Evolutionary conservation across 1,284 basidiomycete species (phyloP).

Genomic region (Marasmius oreades): DNA sequence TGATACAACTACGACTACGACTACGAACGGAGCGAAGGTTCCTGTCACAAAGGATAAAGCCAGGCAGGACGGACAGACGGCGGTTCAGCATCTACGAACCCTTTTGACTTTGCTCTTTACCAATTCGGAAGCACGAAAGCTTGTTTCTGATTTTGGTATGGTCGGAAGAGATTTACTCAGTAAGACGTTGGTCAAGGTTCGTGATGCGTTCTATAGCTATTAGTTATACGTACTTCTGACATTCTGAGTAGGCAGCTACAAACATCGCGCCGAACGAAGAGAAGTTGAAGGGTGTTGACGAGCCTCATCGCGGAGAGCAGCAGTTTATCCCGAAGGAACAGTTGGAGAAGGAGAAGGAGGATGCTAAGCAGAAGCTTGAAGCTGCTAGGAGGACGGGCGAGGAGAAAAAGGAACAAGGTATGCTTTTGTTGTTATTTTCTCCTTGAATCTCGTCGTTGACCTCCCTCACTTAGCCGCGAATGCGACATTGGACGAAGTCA

Average conservation of each 20-base stretch:
- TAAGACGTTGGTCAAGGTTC: slow-evolving; percentile 34
- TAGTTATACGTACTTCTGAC: neutral
- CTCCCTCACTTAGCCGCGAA: neutral
- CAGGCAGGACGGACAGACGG: slow-evolving; percentile 54
- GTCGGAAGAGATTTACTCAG: slow-evolving; percentile 88
- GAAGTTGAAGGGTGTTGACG: slow-evolving; percentile 62
- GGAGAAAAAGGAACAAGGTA: neutral
- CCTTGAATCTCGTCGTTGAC: neutral
- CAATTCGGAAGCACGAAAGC: slow-evolving; percentile 90
- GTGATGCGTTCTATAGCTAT: too few relatives aligned
- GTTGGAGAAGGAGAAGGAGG: neutral
- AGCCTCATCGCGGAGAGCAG: slow-evolving; percentile 32
- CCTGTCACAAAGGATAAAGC: slow-evolving; percentile 16
- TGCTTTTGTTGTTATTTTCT: neutral
- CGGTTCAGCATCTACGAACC: slow-evolving; percentile 75
- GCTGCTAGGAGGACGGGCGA: neutral
- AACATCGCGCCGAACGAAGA: slow-evolving; percentile 67
- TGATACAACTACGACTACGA: slow-evolving; percentile 20
- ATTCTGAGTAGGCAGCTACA: slow-evolving; percentile 71
- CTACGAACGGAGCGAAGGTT: slow-evolving; percentile 10
- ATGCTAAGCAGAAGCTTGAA: neutral
- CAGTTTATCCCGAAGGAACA: neutral
- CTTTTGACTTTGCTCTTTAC: slow-evolving; percentile 81
- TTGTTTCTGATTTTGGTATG: slow-evolving; percentile 76
- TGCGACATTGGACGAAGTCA: slow-evolving; percentile 15